Evolutionary conservation across 306 rosid genomes (phyloP), one percentile per base, ranked within the genome.

Genomic region (Lathyrus tuberosus): DNA sequence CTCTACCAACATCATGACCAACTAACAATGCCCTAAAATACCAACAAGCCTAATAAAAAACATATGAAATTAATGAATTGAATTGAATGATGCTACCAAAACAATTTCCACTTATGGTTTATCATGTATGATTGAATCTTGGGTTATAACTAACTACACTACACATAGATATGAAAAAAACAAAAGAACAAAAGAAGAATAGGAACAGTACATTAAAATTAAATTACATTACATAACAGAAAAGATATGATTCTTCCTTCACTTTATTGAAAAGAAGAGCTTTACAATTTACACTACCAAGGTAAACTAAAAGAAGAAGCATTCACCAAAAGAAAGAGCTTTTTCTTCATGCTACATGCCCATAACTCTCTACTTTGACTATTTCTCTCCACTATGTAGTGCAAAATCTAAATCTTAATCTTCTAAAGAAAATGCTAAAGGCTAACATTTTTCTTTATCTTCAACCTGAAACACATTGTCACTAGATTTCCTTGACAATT

Each of bases 211-310:
- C 64, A 61, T 24, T 22, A 56, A 56, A 56, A 26, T 57, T 13
- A 57, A 28, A 14, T 13, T 24, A 28, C 40, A 57, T 30, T 40
- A 38, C 18, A 37, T 38, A 18, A 18, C 33, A 17, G 10, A 61
- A 67, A 73, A 80, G 74, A 62, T 75, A 71, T 62, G 61, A 76
- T 76, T 76, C 74, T 77, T 69, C 84, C 78, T 74, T 82, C 71
- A 70, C 79, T 70, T 75, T 63, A 76, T 61, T 5, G 46, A 65
- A 87, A 84, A 80, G 82, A 69, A 58, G 80, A 75, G 82, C 83
- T 81, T 86, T 76, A 74, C 82, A 62, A 41, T 78, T 75, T 78
- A 78, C 72, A 73, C 80, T 44, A 66, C 67, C 40, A 52, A 38
- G 57, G 46, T 7, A 69, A 18, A 22, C 40, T 35, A 53, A 52